phyloP scores from a whole-genome alignment of 345 rosid genomes.

The Melaleuca quinquenervia region DNA sequence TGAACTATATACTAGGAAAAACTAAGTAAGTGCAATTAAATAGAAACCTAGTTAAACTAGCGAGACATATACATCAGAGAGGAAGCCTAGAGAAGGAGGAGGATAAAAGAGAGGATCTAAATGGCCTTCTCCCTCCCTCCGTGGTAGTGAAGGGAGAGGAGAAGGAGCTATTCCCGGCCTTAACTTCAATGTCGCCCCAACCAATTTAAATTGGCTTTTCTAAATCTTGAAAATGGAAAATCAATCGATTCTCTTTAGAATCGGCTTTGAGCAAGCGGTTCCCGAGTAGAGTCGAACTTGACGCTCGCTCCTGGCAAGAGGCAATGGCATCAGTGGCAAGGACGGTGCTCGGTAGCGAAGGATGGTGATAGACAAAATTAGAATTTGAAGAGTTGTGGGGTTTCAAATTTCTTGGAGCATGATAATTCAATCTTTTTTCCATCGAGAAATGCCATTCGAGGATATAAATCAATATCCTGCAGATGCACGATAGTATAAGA shows the following conservation, averaged over 20 bases:
- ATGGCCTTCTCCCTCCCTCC: background rate
- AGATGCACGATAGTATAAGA: background rate
- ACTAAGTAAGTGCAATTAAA: background rate
- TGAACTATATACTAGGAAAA: background rate
- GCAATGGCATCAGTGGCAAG: background rate
- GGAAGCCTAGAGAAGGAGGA: background rate
- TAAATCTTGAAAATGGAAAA: accelerated
- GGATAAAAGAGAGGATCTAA: background rate
- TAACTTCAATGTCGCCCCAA: background rate
- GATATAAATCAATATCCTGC: background rate
- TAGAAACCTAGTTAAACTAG: background rate
- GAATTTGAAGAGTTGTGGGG: background rate
- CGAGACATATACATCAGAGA: background rate
- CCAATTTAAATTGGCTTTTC: background rate
- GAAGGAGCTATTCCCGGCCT: background rate
- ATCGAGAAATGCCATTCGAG: accelerated
- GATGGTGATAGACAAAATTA: background rate
- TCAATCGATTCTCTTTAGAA: background rate
- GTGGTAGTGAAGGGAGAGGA: background rate
- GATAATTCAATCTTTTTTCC: background rate
- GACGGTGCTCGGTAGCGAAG: background rate
- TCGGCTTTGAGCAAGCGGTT: accelerated
- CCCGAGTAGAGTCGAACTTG: background rate
- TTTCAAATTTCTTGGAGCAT: background rate
- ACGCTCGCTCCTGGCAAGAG: background rate